Evolutionary conservation across 371 early-diverging fungal species (phyloP).

Genomic region (Pancytospora philotis): DNA sequence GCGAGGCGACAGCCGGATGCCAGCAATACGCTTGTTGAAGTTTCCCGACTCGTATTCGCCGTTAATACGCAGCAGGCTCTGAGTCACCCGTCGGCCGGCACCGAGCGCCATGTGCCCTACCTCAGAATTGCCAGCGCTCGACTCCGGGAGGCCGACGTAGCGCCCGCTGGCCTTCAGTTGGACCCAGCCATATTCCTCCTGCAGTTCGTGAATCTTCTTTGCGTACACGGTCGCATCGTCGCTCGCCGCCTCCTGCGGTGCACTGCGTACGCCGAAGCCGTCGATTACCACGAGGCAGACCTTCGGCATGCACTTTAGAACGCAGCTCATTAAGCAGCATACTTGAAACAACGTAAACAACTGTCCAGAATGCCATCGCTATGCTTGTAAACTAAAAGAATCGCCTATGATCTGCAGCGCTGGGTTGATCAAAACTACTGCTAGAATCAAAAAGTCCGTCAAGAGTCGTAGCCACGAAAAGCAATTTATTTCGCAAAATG

Average conservation of each 20-base stretch:
- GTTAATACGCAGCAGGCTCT: conserved; percentile 59
- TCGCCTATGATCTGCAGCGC: too few species aligned
- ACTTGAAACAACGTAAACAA: too few species aligned
- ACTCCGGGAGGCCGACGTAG: conserved; percentile 88
- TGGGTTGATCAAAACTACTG: too few species aligned
- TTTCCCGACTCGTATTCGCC: conserved; percentile 15
- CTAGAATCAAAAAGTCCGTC: too few species aligned
- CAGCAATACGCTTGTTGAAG: conserved; percentile 10
- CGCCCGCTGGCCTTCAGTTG: conserved; percentile 81
- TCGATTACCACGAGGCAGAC: conserved; percentile 59
- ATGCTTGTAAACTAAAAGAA: too few species aligned
- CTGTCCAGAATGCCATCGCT: too few species aligned
- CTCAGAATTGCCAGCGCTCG: conserved; percentile 97
- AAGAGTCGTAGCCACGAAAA: too few species aligned
- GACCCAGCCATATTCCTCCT: conserved; percentile 50
- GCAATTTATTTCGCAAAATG: too few species aligned
- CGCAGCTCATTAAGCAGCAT: too few species aligned
- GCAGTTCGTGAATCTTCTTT: conserved; percentile 32
- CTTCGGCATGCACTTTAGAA: conserved; percentile 23
- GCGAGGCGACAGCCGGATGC: conserved; percentile 59
- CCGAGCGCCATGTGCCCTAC: conserved; percentile 99
- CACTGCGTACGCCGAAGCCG: conserved; percentile 56
- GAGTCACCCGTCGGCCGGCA: conserved; percentile 90
- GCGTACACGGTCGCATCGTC: conserved; percentile 15
- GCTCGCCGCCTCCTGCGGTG: conserved; percentile 27